Evolutionary conservation across 805 yeast genomes (phyloP).

Genomic region (Nakazawaea anatomiae): DNA sequence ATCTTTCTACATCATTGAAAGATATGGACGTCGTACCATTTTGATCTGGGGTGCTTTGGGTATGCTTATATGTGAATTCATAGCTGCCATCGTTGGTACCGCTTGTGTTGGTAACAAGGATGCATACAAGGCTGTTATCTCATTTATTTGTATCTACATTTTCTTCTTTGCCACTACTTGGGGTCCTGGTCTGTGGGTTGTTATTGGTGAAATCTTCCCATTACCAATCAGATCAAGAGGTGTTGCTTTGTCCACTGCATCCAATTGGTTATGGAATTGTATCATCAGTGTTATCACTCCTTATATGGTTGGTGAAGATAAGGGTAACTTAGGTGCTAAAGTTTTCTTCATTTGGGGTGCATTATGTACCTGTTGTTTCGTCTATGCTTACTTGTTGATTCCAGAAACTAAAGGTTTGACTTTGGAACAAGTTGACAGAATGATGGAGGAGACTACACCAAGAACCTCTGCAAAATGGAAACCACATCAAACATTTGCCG

Average conservation of each 20-base stretch:
- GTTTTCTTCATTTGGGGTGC: conserved; percentile 74
- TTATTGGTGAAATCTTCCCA: conserved; percentile 59
- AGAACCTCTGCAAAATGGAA: conserved; percentile 27
- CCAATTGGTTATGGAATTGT: conserved; percentile 78
- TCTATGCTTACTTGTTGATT: conserved; percentile 68
- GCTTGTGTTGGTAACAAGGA: conserved; percentile 20
- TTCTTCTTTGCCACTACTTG: conserved; percentile 77
- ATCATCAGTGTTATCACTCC: conserved; percentile 75
- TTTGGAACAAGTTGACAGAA: conserved; percentile 70
- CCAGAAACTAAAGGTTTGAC: conserved; percentile 79
- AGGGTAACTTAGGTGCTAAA: conserved; percentile 54
- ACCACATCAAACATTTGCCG: conserved; percentile 26
- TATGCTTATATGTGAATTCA: conserved; percentile 49
- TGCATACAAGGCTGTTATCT: conserved; percentile 27
- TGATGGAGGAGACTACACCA: conserved; percentile 30
- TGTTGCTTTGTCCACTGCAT: conserved; percentile 63
- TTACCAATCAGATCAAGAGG: conserved; percentile 72
- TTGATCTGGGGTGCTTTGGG: conserved; percentile 43
- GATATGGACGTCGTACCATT: conserved; percentile 51
- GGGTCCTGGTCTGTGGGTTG: conserved; percentile 80
- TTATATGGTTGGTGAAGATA: conserved; percentile 59
- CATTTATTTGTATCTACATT: conserved; percentile 54
- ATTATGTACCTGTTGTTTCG: conserved; percentile 33
- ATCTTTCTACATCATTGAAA: conserved; percentile 49
- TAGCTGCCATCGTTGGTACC: conserved; percentile 42